Evolutionary conservation across 108 stramenopile species (phyloP).

Genomic region (Fragilariopsis cylindrus): DNA sequence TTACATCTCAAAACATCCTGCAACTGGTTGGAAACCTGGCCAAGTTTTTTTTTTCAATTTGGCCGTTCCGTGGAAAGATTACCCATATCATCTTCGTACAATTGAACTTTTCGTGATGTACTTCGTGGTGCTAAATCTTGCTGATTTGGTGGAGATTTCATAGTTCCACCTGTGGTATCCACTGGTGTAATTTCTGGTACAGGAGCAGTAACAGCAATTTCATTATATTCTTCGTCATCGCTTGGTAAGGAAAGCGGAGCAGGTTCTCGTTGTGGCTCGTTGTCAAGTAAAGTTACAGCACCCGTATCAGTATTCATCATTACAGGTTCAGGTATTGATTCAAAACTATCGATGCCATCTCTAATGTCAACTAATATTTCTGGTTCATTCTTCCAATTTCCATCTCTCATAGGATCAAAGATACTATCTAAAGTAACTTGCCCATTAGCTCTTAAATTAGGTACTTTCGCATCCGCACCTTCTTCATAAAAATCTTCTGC

Average conservation of each 20-base stretch:
- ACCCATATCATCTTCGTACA: not conserved
- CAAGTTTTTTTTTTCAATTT: too few species aligned
- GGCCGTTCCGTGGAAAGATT: not conserved
- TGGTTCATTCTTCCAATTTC: constrained; percentile 39
- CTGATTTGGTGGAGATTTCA: not conserved
- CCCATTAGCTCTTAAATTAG: constrained; percentile 65
- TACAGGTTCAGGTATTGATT: not conserved
- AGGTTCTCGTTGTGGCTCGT: too few species aligned
- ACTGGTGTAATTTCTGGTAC: not conserved
- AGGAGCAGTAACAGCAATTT: not conserved
- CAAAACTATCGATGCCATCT: constrained; percentile 26
- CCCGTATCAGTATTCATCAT: not conserved
- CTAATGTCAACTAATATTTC: constrained; percentile 67
- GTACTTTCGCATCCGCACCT: constrained; percentile 81
- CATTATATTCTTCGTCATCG: too few species aligned
- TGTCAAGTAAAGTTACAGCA: too few species aligned
- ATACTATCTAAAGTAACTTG: constrained; percentile 68
- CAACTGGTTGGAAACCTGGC: too few species aligned
- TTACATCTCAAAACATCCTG: too few species aligned
- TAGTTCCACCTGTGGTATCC: not conserved
- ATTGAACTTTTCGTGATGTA: not conserved
- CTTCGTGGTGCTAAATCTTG: not conserved
- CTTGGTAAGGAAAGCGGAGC: too few species aligned
- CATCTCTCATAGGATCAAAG: constrained; percentile 62
- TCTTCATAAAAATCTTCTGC: constrained; percentile 79